Evolutionary conservation across 2,329 filamentous ascomycete genomes (phyloP).

Genomic region (Colletotrichum lini): DNA sequence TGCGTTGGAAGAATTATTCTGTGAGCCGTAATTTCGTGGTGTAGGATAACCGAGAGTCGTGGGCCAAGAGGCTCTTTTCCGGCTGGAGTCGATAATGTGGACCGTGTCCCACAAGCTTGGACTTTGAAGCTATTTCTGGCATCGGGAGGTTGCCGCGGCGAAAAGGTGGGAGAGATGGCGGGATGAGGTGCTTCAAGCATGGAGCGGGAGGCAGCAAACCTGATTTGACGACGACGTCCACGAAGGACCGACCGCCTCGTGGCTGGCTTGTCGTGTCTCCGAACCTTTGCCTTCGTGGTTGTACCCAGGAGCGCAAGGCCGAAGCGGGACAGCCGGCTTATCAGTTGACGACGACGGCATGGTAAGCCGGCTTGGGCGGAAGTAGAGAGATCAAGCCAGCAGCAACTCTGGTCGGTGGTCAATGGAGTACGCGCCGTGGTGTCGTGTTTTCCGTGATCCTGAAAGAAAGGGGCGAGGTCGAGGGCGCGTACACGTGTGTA

Average conservation of each 20-base stretch:
- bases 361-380: not conserved
- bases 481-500: not conserved
- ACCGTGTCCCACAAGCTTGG: constrained; percentile 19
- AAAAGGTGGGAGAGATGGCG: constrained; percentile 23
- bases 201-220: constrained; percentile 8
- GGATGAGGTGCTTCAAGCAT: constrained; percentile 30
- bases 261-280: not conserved
- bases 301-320: constrained; percentile 17
- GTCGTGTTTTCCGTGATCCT: not conserved
- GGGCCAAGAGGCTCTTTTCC: constrained; percentile 26
- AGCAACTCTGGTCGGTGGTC: not conserved
- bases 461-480: constrained; percentile 1
- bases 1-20: constrained; percentile 18
- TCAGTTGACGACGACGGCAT: constrained; percentile 3
- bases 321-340: constrained; percentile 2
- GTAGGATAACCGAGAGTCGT: constrained; percentile 30
- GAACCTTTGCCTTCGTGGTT: constrained; percentile 21
- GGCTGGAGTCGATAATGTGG: constrained; percentile 21
- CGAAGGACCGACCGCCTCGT: too few species aligned
- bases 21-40: constrained; percentile 30
- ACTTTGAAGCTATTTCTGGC: constrained; percentile 37
- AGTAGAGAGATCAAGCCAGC: constrained; percentile 1
- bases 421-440: constrained; percentile 12
- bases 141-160: constrained; percentile 31
- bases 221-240: constrained; percentile 14